These are phyloP conservation scores for Fraxinus quadrangulata DNA, from an alignment of 257 asterid genomes.

Conservation along the genomic window DNA sequence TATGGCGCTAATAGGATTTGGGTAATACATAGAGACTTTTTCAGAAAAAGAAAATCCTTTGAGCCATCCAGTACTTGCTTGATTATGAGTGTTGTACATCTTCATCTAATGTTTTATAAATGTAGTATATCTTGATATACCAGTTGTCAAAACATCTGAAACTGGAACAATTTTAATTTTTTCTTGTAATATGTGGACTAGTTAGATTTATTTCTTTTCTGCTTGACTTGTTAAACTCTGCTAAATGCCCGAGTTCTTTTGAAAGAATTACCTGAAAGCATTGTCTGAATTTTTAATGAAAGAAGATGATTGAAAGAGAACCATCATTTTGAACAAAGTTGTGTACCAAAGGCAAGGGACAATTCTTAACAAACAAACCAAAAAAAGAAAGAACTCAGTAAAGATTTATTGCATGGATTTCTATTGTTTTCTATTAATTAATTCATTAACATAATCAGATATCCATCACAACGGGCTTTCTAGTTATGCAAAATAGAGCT, in stretches of 20 bases:
- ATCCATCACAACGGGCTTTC: conserved; percentile 70
- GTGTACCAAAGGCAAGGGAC: background rate
- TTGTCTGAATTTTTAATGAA: background rate
- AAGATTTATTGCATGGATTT: background rate
- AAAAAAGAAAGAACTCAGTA: background rate
- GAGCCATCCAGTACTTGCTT: background rate
- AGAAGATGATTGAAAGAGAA: background rate
- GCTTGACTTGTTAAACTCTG: background rate
- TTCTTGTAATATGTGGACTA: background rate
- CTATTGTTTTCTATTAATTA: conserved; percentile 17
- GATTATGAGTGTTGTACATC: background rate
- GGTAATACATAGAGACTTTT: background rate
- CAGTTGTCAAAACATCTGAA: background rate
- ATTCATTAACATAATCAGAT: conserved; percentile 39
- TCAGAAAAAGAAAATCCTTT: background rate
- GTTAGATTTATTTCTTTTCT: background rate
- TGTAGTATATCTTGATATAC: background rate
- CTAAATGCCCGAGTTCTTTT: background rate
- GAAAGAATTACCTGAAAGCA: conserved; percentile 1
- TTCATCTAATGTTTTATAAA: background rate
- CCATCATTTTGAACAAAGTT: background rate
- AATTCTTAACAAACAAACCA: background rate
- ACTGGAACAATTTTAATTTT: background rate
- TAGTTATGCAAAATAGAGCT: conserved; percentile 79
- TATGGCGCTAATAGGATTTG: background rate